Conservation (phyloP, 768 basidiomycete genomes). For the Leccinum boreale region DNA sequence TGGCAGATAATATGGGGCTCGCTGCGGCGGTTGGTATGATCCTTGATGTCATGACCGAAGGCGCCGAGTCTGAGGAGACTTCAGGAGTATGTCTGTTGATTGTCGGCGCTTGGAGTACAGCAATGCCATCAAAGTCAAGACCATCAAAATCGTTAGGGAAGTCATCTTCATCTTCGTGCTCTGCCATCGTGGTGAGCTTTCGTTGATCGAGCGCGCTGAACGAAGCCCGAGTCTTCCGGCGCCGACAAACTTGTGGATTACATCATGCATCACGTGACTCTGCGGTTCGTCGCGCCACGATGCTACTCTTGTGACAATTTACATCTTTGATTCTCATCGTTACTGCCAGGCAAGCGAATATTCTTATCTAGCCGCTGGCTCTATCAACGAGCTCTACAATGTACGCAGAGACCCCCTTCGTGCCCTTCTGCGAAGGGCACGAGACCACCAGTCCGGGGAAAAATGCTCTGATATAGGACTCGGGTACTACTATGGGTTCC, state of each 20-base stretch:
- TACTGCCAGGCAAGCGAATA: neutral
- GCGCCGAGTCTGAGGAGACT: neutral
- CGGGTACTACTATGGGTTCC: neutral
- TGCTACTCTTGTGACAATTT: neutral
- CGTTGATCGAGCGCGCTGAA: neutral
- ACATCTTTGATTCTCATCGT: neutral
- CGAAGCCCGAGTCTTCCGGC: neutral
- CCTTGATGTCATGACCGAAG: neutral
- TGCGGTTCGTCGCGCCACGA: neutral
- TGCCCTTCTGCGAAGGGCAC: neutral
- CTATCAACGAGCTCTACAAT: neutral
- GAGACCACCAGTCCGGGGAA: neutral
- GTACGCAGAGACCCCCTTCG: neutral
- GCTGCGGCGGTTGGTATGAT: neutral
- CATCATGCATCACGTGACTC: conserved; percentile 4
- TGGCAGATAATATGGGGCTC: conserved; percentile 12
- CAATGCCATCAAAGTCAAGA: conserved; percentile 42
- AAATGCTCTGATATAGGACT: neutral
- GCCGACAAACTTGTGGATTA: neutral
- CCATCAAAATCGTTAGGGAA: conserved; percentile 56
- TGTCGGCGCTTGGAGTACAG: conserved; percentile 27
- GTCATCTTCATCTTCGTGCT: conserved; percentile 40
- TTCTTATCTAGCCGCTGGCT: neutral
- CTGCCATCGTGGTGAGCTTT: conserved; percentile 20
- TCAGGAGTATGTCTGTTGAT: neutral